phyloP scores from a whole-genome alignment of 768 basidiomycete species.

The Leccinum variicolor region DNA sequence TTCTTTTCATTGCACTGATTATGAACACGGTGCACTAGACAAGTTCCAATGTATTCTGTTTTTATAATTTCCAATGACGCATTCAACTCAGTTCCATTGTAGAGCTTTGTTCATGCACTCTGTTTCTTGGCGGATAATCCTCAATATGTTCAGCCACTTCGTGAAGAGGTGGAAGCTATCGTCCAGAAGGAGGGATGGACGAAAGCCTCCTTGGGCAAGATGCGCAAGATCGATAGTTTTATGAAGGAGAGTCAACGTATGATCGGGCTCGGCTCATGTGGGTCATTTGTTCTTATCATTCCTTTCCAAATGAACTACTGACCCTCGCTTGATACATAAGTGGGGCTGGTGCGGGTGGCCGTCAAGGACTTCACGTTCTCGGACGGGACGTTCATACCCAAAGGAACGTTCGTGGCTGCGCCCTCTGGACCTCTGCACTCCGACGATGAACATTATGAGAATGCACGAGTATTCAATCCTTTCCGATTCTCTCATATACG shows the following conservation, averaged over 20 bases:
- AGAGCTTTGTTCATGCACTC: background rate
- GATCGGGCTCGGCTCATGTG: background rate
- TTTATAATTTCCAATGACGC: background rate
- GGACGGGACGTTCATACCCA: slow-evolving; percentile 10
- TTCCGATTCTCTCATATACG: background rate
- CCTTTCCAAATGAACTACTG: background rate
- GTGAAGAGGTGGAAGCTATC: background rate
- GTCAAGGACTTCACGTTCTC: slow-evolving; percentile 34
- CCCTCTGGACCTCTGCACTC: background rate
- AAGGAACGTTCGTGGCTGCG: background rate
- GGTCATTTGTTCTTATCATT: background rate
- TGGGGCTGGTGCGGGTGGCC: slow-evolving; percentile 31
- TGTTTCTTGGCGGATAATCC: background rate
- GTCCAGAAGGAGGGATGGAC: background rate
- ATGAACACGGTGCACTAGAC: background rate
- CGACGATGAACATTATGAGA: background rate
- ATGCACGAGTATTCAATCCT: background rate
- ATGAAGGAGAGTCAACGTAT: background rate
- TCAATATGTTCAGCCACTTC: background rate
- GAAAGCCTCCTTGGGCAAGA: background rate
- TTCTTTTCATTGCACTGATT: background rate
- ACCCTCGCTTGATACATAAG: slow-evolving; percentile 6
- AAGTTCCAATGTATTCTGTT: background rate
- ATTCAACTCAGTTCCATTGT: background rate
- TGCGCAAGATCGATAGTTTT: background rate